Base-by-base conservation (phyloP, 2,329 filamentous ascomycete species). In the Camptophora hylomeconis region DNA sequence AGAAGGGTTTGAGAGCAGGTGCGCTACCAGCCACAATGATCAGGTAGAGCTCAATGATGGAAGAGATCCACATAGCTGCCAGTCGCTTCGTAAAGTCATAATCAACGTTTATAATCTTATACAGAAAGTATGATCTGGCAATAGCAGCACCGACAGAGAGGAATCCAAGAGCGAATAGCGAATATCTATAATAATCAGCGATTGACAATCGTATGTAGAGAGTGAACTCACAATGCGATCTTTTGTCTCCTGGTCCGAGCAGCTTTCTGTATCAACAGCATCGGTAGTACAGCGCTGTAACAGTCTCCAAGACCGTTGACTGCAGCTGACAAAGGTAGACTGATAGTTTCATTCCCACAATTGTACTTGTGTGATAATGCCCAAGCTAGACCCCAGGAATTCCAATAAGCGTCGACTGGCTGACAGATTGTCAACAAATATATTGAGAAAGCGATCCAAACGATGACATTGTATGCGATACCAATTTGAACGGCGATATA, bases 11-110 rank as follows among this genome's bases (percentile, higher is more conserved):
- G 7, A 51, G 32, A 2, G 46, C 41, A 4, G 49, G 45, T 4
- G 48, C 47, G 2, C 46, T 45, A 8, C 46, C 45, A 7, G 45
- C 47, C 10, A 47, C 41, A 10, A 52, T 48, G 9, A 45, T 40
- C 10, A 49, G 23, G 22, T 45, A 45, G 6, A 46, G 38, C 33
- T 51, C 49, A n/a, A 50, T 33, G 2, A 45, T 35, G 3, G 41
- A 39, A 47, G 47, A 51, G 9, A 48, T 43, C 41, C 39, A 45
- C 15, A 36, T 41, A 3, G 39, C 33, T 32, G 36, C 44, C 15
- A 44, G 22, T 15, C 14, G n/a, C 37, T 36, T 41, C 3, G 37
- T 41, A 15, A 40, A 40, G 26, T 45, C 42, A 20, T 38, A 44
- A 19, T 37, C 27, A 11, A 18, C 20, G 24, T 38, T 41, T 26